Evolutionary conservation across 2,329 filamentous ascomycete species (phyloP), one percentile per base, ranked within the genome.

Genomic region (Venturia oleaginea): DNA sequence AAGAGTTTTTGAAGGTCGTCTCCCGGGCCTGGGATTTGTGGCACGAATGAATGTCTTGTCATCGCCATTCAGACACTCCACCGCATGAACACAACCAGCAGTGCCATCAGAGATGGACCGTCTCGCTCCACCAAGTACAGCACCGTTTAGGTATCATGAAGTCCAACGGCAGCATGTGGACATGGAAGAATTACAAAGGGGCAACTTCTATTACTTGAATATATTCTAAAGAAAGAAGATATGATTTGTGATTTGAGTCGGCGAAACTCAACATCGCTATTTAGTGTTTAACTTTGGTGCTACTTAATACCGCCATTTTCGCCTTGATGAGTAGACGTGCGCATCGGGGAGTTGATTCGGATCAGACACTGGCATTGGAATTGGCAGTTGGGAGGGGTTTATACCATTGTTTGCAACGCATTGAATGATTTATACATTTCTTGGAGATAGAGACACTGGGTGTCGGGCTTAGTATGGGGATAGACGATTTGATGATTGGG

Each of bases 1-100:
- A 96, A 54, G 91, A 96, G 74, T 99, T 99, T 72, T 80, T 99
- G 68, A 81, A 84, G 64, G 79, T 97, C 61, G 97, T 93, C 74
- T 86, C 91, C 69, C 83, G 91, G 71, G 94, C 94, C 10, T 99
- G 94, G 94, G 94, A 99, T 78, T 77, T 99, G 34, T 96, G 97
- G 77, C 94, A 97, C 79, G 96, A 92, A 67, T 97, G 55, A 61
- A 38, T 4, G n/a, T 4, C 15, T 6, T 24, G 22, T 37, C 51
- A 22, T 10, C 5, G 24, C 8, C 17, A 17, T 8, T 11, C 34
- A 17, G 48, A 32, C 13, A 6, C 19, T 19, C 4, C 15, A 55
- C 27, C 51, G 17, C 13, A 32, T 4, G 2, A 13, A n/a, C 30
- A 11, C 51, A 57, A 19, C 51, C 7, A 34, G 51, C 15, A n/a